Base-by-base conservation (phyloP, 208 protist genomes). In the Leishmania braziliensis region DNA sequence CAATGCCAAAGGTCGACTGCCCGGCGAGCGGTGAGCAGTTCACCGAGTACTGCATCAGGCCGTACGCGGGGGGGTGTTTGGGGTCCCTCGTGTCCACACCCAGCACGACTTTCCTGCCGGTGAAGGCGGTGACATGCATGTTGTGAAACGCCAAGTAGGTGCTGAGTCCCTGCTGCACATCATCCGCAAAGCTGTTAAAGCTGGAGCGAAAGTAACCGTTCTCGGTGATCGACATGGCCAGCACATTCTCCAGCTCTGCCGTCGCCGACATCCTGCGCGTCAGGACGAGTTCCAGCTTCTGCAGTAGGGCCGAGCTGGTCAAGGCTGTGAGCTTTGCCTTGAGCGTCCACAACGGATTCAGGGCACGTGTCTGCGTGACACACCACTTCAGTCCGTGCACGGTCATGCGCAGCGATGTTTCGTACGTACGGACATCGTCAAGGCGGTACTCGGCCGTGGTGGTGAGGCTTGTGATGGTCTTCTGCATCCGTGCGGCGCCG, bases 261-360 rank as follows among this genome's bases (percentile, higher is more conserved):
- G 77, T 82, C 43, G 73, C 43, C 18, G 91, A 92, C 53, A 97
- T 85, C 77, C 90, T 89, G n/a, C 92, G 90, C 62, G 78, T 82
- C 16, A 96, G 82, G 65, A 81, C 82, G 20, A 96, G 33, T 83
- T 95, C 86, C 58, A 96, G 84, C 51, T 90, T 91, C 36, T 87
- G 79, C 23, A 97, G 81, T n/a, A 94, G 33, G 71, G 80, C 54
- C 39, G 70, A 36, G 12, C 84, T 84, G 16, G 88, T 85, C 58
- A 96, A 62, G 2, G 87, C 51, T 12, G 86, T 88, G 69, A 95
- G 74, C 66, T 91, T 91, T 72, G 86, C 60, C 56, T 81, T 80
- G 51, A 97, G 78, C 53, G 84, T 88, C 94, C 91, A 96, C 18
- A 96, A 60, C 20, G 80, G 79, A 46, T 77, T 90, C n/a, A 97